Percentiles rank a stretch among this genome's conserved stretches.
These are phyloP conservation scores for Ramalina intermedia DNA, from an alignment of 495 filamentous ascomycete genomes.

Conservation along the genomic window DNA sequence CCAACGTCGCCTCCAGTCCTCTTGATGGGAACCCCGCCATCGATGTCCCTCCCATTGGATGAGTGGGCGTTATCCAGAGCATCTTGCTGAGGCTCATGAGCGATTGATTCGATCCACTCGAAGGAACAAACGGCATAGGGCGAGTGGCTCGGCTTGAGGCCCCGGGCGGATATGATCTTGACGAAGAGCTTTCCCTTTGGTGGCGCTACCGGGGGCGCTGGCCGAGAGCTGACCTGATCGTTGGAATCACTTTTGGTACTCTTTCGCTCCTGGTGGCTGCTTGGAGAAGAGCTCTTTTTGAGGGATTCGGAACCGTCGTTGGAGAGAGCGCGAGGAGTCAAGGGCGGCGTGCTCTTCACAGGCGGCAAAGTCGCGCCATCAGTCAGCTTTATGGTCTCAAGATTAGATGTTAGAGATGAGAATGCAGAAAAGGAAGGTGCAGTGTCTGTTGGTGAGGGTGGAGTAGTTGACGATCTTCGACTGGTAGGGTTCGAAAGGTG, in stretches of 20 bases:
- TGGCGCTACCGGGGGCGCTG: constrained; percentile 44
- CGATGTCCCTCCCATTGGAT: constrained; percentile 29
- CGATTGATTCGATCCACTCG: constrained; percentile 91
- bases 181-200: constrained; percentile 83
- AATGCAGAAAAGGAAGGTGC: constrained; percentile 33
- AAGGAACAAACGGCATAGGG: constrained; percentile 96
- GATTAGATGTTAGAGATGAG: constrained; percentile 42
- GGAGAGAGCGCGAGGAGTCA: constrained; percentile 75
- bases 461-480: constrained; percentile 37
- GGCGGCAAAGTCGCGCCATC: constrained; percentile 44
- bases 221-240: constrained; percentile 26
- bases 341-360: constrained; percentile 78
- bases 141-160: constrained; percentile 64
- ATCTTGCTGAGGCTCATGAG: constrained; percentile 56
- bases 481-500: constrained; percentile 65
- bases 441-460: constrained; percentile 40
- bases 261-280: constrained; percentile 24
- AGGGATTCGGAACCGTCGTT: constrained; percentile 25
- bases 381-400: constrained; percentile 81
- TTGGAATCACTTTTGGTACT: constrained; percentile 19
- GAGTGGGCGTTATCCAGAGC: constrained; percentile 32
- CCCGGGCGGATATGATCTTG: constrained; percentile 70
- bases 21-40: constrained; percentile 44
- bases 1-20: constrained; percentile 61
- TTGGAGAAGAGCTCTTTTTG: constrained; percentile 18